Base-by-base conservation (phyloP, 495 filamentous ascomycete species). In the Poronia punctata region DNA sequence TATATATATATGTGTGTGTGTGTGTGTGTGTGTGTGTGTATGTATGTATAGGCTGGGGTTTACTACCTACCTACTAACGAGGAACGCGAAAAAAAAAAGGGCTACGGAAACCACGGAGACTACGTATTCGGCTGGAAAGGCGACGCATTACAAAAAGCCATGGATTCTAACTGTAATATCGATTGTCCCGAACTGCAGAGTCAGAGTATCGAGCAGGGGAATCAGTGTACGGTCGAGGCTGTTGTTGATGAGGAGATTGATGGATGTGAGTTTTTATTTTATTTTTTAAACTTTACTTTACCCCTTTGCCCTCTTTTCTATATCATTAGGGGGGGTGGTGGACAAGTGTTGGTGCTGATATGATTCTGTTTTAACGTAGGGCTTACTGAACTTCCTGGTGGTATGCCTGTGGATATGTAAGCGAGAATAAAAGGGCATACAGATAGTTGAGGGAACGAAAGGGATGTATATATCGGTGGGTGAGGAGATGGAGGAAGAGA, bases 121-220 rank as follows among this genome's bases (percentile, higher is more conserved):
- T 65, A 66, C 26, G 47, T 66, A 1, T 66, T 66, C 38, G 61
- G 64, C 9, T 66, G 65, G 63, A 65, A 66, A 45, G 60, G 56
- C 17, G 36, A 62, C 29, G 56, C 55, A 1, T 48, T 65, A 17
- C 62, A 65, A 36, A 50, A 40, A n/a, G 60, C 60, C 6, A 67
- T 65, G 62, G 56, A 67, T 38, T 40, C 46, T 30, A 58, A 59
- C 45, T 65, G 58, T 43, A 54, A 64, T 29, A 58, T 57, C 37
- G 57, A 53, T 31, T 58, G 54, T 32, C 57, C 61, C 5, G 53
- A 61, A 19, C 55, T 68, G 42, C 51, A 56, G 57, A 49, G 57
- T 12, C 64, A 65, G 57, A 58, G 41, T 44, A 61, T 68, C 48
- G 45, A 50, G 19, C 36, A 62, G 43, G 53, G 47, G 8, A 68